Conservation (phyloP, 2,329 filamentous ascomycete genomes). For the Cordyceps pruinosa region DNA sequence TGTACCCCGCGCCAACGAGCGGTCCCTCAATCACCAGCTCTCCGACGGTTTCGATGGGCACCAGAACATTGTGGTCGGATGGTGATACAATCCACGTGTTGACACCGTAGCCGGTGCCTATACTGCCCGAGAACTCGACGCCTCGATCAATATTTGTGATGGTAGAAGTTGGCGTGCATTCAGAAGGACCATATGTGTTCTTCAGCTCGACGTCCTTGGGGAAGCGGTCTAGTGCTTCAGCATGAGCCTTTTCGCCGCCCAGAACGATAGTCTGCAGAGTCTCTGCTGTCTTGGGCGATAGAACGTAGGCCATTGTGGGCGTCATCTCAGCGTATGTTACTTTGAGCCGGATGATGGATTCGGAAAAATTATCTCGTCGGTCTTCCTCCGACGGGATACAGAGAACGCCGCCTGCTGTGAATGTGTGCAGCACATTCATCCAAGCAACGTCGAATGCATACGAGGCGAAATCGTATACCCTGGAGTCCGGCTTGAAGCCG, state of each 20-base stretch:
- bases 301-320: slow-evolving; percentile 7
- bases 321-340: slow-evolving; percentile 16
- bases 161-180: slow-evolving; percentile 37
- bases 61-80: slow-evolving; percentile 17
- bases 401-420: slow-evolving; percentile 20
- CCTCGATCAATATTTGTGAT: slow-evolving; percentile 28
- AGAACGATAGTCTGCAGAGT: slow-evolving; percentile 10
- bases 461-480: slow-evolving; percentile 15
- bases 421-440: slow-evolving; percentile 18
- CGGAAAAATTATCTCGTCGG: slow-evolving; percentile 14
- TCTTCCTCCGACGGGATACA: slow-evolving; percentile 18
- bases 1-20: slow-evolving; percentile 41
- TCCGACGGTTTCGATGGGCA: slow-evolving; percentile 24
- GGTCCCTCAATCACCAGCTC: slow-evolving; percentile 43
- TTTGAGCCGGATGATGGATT: slow-evolving; percentile 14
- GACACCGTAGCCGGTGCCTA: slow-evolving; percentile 7
- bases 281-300: background rate
- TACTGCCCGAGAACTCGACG: slow-evolving; percentile 11
- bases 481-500: background rate
- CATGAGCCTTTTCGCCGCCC: slow-evolving; percentile 24
- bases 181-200: slow-evolving; percentile 40
- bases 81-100: slow-evolving; percentile 34
- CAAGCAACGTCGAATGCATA: slow-evolving; percentile 18
- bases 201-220: slow-evolving; percentile 29
- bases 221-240: slow-evolving; percentile 39